Conservation (phyloP, 352 stramenopile genomes). For the Thalassiosira hispida region DNA sequence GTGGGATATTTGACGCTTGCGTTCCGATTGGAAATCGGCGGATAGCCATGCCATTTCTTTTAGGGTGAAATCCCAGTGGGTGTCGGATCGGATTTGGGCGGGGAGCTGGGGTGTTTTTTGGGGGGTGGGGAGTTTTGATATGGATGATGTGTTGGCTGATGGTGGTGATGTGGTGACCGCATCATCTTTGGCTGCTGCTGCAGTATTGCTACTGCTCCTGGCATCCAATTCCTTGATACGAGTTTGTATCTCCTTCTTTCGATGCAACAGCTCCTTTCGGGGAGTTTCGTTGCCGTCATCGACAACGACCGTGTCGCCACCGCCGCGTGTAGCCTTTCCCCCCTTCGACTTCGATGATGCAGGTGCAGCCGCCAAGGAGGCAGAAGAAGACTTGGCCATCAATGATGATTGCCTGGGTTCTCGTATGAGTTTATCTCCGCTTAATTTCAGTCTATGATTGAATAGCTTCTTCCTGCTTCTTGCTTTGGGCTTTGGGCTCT, state of each 20-base stretch:
- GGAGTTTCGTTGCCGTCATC: background rate
- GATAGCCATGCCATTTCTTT: slow-evolving; percentile 84
- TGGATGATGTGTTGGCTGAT: background rate
- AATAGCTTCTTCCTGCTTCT: too few relatives aligned
- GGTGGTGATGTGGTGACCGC: background rate
- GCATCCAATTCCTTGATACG: slow-evolving; percentile 25
- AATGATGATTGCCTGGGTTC: too few relatives aligned
- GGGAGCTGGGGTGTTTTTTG: slow-evolving; percentile 4
- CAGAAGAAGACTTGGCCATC: slow-evolving; percentile 2
- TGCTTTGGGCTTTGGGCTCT: too few relatives aligned
- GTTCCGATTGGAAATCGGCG: slow-evolving; percentile 79
- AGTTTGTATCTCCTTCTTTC: slow-evolving; percentile 31
- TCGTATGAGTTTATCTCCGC: too few relatives aligned
- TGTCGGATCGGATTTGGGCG: slow-evolving; percentile 52
- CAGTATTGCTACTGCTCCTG: background rate
- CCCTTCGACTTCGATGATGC: background rate
- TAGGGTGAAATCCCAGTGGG: slow-evolving; percentile 80
- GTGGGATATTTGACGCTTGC: slow-evolving; percentile 70
- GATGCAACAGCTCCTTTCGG: slow-evolving; percentile 13
- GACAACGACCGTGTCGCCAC: background rate
- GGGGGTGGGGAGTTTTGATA: slow-evolving; percentile 2
- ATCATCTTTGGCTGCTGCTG: too few relatives aligned
- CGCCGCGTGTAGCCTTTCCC: background rate
- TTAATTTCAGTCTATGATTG: too few relatives aligned
- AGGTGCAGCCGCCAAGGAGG: background rate